A percentile compares a stretch with the other conserved stretches of the same genome.
phyloP scores from a whole-genome alignment of 306 rosid species.

The Chamaecrista fasciculata region DNA sequence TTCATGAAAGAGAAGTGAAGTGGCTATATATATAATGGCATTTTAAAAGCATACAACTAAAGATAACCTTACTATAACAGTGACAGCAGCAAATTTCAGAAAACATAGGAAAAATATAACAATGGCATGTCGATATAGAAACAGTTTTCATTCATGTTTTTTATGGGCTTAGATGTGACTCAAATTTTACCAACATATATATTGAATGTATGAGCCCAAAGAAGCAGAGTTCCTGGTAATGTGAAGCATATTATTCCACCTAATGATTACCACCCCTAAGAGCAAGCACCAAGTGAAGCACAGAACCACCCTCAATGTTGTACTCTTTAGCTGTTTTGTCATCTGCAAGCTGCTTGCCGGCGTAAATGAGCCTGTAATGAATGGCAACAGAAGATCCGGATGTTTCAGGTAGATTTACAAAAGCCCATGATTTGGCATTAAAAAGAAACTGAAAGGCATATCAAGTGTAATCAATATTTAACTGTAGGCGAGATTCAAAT shows the following conservation, averaged over 20 bases:
- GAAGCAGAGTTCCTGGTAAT: neutral
- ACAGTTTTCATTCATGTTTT: conserved; percentile 32
- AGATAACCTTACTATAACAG: conserved; percentile 21
- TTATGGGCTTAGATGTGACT: conserved; percentile 31
- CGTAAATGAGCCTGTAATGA: conserved; percentile 83
- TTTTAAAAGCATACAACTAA: conserved; percentile 28
- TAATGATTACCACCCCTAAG: conserved; percentile 71
- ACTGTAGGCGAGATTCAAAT: neutral
- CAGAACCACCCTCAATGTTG: conserved; percentile 98
- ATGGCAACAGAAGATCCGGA: conserved; percentile 14
- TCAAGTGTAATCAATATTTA: neutral
- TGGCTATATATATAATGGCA: no score
- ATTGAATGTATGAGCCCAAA: conserved; percentile 26
- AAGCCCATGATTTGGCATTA: neutral
- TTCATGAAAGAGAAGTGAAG: no score
- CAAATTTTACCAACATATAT: conserved; percentile 31
- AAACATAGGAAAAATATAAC: conserved; percentile 21
- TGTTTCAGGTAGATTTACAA: neutral
- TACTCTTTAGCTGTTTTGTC: conserved; percentile 98
- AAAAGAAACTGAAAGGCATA: neutral
- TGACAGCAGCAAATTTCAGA: conserved; percentile 11
- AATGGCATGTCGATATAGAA: neutral
- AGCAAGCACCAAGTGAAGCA: conserved; percentile 93
- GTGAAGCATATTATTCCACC: neutral
- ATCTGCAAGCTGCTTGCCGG: conserved; percentile 96